Percentiles rank a stretch among this genome's conserved stretches.
These are phyloP conservation scores for Kodamaea hsintzibuensis DNA, from an alignment of 805 yeast genomes.

Conservation along the genomic window DNA sequence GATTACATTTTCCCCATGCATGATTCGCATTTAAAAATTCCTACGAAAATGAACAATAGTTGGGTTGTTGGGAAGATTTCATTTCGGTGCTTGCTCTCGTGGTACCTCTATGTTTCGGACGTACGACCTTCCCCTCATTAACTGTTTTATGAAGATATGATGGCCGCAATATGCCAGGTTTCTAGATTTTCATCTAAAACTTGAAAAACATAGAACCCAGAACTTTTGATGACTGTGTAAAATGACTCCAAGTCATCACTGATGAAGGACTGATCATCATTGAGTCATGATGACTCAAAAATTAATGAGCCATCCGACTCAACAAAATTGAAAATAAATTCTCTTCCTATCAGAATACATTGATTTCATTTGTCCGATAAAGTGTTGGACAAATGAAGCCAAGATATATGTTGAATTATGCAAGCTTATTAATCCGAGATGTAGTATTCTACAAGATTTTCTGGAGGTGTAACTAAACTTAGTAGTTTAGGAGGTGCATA, in stretches of 20 bases:
- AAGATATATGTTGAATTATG: too few species aligned
- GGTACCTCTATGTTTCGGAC: background rate
- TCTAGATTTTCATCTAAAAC: too few species aligned
- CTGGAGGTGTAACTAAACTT: too few species aligned
- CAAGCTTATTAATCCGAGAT: too few species aligned
- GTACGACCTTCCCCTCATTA: too few species aligned
- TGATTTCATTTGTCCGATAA: background rate
- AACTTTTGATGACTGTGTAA: too few species aligned
- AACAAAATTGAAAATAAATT: background rate
- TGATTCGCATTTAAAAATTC: background rate
- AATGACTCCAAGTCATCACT: background rate
- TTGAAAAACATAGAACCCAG: too few species aligned
- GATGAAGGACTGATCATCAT: background rate
- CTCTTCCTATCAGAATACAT: background rate
- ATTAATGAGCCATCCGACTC: background rate
- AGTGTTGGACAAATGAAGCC: background rate
- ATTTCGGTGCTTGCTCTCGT: background rate
- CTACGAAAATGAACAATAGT: background rate
- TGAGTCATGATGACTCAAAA: background rate
- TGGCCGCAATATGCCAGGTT: too few species aligned
- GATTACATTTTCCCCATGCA: background rate
- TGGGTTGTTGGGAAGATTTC: too few species aligned
- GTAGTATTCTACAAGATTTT: too few species aligned
- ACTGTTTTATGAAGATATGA: too few species aligned
- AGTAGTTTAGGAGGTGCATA: too few species aligned